Evolutionary conservation across 495 filamentous ascomycete genomes (phyloP).

Genomic region (Clohesyomyces aquaticus): DNA sequence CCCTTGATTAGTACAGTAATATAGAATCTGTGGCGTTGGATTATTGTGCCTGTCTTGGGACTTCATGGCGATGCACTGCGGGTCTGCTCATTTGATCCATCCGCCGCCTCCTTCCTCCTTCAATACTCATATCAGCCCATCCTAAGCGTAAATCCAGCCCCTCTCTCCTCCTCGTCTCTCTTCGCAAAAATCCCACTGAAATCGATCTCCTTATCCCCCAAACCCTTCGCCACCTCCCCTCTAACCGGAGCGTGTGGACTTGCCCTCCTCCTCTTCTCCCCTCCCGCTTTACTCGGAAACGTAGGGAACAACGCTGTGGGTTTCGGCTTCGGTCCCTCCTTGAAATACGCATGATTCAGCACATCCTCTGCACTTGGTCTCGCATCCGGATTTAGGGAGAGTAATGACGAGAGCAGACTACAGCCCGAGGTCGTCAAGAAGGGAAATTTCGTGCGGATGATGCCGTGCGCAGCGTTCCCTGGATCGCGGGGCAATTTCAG

Average conservation of each 20-base stretch:
- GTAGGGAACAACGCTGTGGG: conserved; percentile 65
- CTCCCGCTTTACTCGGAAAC: conserved; percentile 91
- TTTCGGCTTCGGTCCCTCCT: conserved; percentile 86
- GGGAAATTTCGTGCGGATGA: conserved; percentile 75
- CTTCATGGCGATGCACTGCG: too few species aligned
- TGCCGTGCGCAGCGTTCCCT: conserved; percentile 43
- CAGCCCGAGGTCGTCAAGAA: conserved; percentile 77
- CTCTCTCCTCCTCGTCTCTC: conserved; percentile 71
- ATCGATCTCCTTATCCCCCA: conserved; percentile 67
- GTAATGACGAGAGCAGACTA: conserved; percentile 66
- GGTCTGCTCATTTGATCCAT: too few species aligned
- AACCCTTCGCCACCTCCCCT: conserved; percentile 66
- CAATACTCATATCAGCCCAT: conserved; percentile 59
- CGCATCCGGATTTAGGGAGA: conserved; percentile 73
- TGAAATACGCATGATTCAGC: conserved; percentile 81
- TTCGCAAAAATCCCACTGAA: conserved; percentile 78
- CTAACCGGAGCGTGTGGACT: conserved; percentile 87
- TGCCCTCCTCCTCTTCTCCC: conserved; percentile 77
- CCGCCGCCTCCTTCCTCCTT: too few species aligned
- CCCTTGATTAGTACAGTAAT: too few species aligned
- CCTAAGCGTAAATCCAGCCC: conserved; percentile 80
- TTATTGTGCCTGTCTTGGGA: too few species aligned
- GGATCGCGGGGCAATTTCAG: conserved; percentile 69
- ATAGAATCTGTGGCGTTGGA: too few species aligned
- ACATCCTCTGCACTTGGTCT: conserved; percentile 73